Percentiles rank a stretch among this genome's conserved stretches.
Conservation (phyloP, 176 grass and related monocot genomes). For the Carex myosuroides region DNA sequence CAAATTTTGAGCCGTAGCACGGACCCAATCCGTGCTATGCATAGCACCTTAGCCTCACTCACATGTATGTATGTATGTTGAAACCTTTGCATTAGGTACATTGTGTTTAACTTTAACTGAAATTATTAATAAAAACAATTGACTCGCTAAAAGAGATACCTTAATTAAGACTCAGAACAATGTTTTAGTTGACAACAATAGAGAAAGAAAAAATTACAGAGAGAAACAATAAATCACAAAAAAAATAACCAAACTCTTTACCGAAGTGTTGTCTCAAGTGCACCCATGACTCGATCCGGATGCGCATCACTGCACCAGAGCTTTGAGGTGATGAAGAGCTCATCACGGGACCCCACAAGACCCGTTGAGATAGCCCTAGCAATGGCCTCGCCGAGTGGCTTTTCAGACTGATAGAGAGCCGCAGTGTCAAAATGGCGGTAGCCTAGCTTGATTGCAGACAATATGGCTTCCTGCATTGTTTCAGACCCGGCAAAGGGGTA, state of each 20-base stretch:
- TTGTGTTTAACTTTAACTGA: no score
- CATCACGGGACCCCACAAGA: constrained; percentile 8
- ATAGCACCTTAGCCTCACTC: no score
- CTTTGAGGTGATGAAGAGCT: constrained; percentile 42
- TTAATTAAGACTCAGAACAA: not conserved
- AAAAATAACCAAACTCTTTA: not conserved
- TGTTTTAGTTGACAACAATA: not conserved
- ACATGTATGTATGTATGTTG: no score
- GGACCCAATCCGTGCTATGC: fast-evolving
- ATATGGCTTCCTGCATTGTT: not conserved
- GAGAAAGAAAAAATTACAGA: not conserved
- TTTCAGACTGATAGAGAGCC: constrained; percentile 21
- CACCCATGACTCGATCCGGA: constrained; percentile 1
- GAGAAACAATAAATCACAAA: not conserved
- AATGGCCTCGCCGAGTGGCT: constrained; percentile 20
- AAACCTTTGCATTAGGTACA: no score
- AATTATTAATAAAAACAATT: no score
- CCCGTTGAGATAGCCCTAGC: constrained; percentile 13
- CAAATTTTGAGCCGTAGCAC: fast-evolving
- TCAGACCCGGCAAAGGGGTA: constrained; percentile 9
- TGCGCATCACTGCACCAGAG: constrained; percentile 28
- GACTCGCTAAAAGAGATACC: no score
- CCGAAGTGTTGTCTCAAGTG: constrained; percentile 20
- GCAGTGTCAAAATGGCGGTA: constrained; percentile 31
- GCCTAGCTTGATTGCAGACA: constrained; percentile 27